These are phyloP conservation scores for Ramalina intermedia DNA, from an alignment of 495 filamentous ascomycete genomes.

Conservation along the genomic window DNA sequence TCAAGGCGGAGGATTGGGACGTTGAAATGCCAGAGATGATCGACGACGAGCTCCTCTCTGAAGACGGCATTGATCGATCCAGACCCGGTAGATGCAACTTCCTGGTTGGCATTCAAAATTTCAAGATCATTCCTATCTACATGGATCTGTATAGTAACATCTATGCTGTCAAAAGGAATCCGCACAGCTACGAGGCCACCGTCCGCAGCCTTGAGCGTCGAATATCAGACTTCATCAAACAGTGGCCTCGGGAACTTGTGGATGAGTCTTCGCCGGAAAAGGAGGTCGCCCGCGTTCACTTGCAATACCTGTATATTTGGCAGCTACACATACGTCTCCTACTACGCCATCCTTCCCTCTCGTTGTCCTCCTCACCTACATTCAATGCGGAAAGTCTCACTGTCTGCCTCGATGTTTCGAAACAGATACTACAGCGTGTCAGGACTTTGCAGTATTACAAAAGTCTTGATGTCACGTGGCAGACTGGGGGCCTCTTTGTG, in stretches of 20 bases:
- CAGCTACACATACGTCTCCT: constrained; percentile 33
- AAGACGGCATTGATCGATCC: constrained; percentile 28
- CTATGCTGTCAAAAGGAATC: constrained; percentile 46
- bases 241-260: constrained; percentile 40
- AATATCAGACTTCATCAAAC: constrained; percentile 38
- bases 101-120: constrained; percentile 45
- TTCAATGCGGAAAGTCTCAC: constrained; percentile 50
- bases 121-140: constrained; percentile 43
- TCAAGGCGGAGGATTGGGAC: constrained; percentile 57
- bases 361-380: constrained; percentile 41
- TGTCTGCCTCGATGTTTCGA: constrained; percentile 51
- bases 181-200: constrained; percentile 43
- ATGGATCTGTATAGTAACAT: constrained; percentile 59
- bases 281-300: constrained; percentile 33
- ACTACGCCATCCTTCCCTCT: constrained; percentile 60
- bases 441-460: constrained; percentile 42
- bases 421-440: constrained; percentile 46
- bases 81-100: constrained; percentile 46
- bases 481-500: constrained; percentile 53
- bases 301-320: constrained; percentile 32
- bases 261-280: constrained; percentile 27
- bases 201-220: constrained; percentile 48
- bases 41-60: constrained; percentile 41
- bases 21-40: constrained; percentile 56
- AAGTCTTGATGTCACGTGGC: constrained; percentile 73